These are phyloP conservation scores for Amauroascus niger DNA, from an alignment of 2,329 filamentous ascomycete genomes.

Conservation along the genomic window DNA sequence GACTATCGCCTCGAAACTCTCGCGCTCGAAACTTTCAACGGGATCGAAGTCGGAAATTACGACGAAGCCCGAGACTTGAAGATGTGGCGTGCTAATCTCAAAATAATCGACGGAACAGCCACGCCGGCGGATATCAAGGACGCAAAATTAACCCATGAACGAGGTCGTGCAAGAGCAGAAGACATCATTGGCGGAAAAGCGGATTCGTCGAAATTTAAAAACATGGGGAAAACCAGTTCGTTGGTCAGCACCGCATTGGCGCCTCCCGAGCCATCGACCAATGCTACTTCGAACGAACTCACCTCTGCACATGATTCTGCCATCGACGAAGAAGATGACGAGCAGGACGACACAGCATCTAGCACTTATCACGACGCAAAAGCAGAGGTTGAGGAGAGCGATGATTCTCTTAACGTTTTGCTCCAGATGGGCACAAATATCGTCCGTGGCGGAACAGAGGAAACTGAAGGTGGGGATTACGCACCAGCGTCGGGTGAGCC, in stretches of 20 bases:
- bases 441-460: conserved; percentile 24
- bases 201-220: conserved; percentile 21
- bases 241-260: conserved; percentile 32
- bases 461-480: conserved; percentile 24
- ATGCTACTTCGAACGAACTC: conserved; percentile 6
- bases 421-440: conserved; percentile 12
- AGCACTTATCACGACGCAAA: background rate
- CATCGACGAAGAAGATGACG: conserved; percentile 11
- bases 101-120: conserved; percentile 34
- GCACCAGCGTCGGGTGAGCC: conserved; percentile 3
- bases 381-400: conserved; percentile 7
- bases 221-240: conserved; percentile 32
- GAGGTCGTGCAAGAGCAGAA: conserved; percentile 22
- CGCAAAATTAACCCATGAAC: conserved; percentile 24
- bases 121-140: conserved; percentile 21
- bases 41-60: conserved; percentile 41
- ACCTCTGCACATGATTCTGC: conserved; percentile 10
- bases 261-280: conserved; percentile 14
- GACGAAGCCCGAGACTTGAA: conserved; percentile 39
- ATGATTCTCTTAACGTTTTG: conserved; percentile 14
- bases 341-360: background rate
- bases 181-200: conserved; percentile 17
- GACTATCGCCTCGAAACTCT: conserved; percentile 49
- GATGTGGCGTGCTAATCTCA: conserved; percentile 40
- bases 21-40: conserved; percentile 47